phyloP scores from a whole-genome alignment of 176 grass and related monocot species.

The Phragmites australis region DNA sequence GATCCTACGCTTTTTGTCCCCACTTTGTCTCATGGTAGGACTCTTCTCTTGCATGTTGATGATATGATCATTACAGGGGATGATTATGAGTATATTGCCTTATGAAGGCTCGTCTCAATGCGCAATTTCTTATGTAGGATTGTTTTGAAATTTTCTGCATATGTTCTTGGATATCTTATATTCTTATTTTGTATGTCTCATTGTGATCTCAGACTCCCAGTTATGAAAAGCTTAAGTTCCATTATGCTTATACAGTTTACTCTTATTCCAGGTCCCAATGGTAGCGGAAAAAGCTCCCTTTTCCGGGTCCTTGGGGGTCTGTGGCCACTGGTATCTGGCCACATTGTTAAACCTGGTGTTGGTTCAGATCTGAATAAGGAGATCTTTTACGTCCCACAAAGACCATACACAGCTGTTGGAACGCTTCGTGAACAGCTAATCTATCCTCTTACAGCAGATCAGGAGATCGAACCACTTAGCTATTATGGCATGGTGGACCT shows the following conservation, averaged over 20 bases:
- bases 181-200: neutral
- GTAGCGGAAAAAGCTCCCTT: conserved; percentile 99
- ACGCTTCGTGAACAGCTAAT: conserved; percentile 98
- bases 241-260: neutral
- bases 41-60: too few species aligned
- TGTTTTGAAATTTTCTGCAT: neutral
- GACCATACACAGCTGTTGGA: conserved; percentile 98
- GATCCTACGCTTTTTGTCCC: too few species aligned
- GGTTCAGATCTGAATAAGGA: conserved; percentile 99
- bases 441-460: conserved; percentile 85
- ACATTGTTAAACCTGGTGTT: conserved; percentile 98
- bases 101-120: too few species aligned
- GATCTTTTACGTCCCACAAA: conserved; percentile 99
- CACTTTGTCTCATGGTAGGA: too few species aligned
- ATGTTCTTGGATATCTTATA: conserved; percentile 28
- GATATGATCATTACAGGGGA: too few species aligned
- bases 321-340: conserved; percentile 92
- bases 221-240: conserved; percentile 14
- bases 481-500: conserved; percentile 86
- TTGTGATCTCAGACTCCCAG: neutral
- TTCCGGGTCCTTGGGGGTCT: conserved; percentile 96
- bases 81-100: too few species aligned
- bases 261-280: conserved; percentile 82
- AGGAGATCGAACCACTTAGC: conserved; percentile 81
- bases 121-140: too few species aligned